A percentile compares a stretch with the other conserved stretches of the same genome.
phyloP scores from a whole-genome alignment of 805 yeast genomes.

The Cyberlindnera suaveolens region DNA sequence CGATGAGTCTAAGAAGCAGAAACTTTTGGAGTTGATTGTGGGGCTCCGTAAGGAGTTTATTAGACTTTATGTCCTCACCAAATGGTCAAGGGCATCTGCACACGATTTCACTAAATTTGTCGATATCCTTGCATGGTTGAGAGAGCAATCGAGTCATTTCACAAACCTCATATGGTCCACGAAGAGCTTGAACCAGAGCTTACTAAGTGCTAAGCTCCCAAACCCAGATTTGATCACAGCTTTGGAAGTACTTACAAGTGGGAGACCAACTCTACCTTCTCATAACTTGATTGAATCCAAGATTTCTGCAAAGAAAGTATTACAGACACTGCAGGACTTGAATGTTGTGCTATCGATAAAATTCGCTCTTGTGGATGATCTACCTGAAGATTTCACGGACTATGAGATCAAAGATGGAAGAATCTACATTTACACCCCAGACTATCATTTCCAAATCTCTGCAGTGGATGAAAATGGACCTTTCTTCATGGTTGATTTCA shows the following conservation, averaged over 20 bases:
- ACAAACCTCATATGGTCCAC: constrained; percentile 59
- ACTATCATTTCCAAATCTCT: constrained; percentile 74
- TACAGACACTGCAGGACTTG: constrained; percentile 58
- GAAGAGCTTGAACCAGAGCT: constrained; percentile 59
- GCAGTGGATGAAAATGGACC: constrained; percentile 65
- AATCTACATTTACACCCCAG: constrained; percentile 50
- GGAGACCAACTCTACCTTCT: constrained; percentile 68
- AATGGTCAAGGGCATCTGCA: constrained; percentile 75
- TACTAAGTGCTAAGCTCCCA: constrained; percentile 85
- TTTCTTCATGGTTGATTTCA: constrained; percentile 72
- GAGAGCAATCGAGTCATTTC: constrained; percentile 69
- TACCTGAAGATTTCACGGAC: constrained; percentile 61
- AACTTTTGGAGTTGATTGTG: constrained; percentile 63
- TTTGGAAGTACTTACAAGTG: constrained; percentile 72
- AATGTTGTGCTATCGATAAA: constrained; percentile 69
- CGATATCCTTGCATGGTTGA: constrained; percentile 82
- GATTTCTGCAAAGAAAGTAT: constrained; percentile 49
- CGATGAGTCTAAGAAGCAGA: constrained; percentile 60
- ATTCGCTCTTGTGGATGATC: constrained; percentile 54
- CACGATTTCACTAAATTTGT: constrained; percentile 68
- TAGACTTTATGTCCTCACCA: constrained; percentile 75
- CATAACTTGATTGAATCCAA: constrained; percentile 47
- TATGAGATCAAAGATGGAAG: constrained; percentile 74
- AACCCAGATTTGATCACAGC: constrained; percentile 88
- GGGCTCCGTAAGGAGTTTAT: constrained; percentile 76